A percentile compares a stretch with the other conserved stretches of the same genome.
Evolutionary conservation across 345 rosid species (phyloP).

Genomic region (Camelina neglecta): DNA sequence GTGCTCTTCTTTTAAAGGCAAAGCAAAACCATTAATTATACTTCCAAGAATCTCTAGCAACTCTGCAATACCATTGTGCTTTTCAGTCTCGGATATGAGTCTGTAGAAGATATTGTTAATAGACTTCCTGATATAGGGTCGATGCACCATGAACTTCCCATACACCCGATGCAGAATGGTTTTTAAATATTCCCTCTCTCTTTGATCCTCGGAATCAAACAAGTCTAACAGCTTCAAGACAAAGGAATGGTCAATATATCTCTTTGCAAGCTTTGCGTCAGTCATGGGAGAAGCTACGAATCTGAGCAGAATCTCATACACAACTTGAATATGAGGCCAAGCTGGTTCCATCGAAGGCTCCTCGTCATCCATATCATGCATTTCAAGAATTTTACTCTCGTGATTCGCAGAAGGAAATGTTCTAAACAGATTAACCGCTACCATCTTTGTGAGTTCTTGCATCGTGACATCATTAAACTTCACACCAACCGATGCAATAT

Average conservation of each 20-base stretch:
- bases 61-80: constrained; percentile 85
- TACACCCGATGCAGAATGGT: constrained; percentile 79
- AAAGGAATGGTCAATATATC: constrained; percentile 80
- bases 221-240: constrained; percentile 77
- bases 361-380: constrained; percentile 80
- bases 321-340: constrained; percentile 84
- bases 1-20: constrained; percentile 89
- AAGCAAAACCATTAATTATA: constrained; percentile 87
- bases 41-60: constrained; percentile 84
- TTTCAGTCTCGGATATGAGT: constrained; percentile 84
- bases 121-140: constrained; percentile 82
- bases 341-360: constrained; percentile 83
- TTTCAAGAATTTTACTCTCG: constrained; percentile 66
- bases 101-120: constrained; percentile 80
- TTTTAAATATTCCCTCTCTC: constrained; percentile 83
- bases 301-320: constrained; percentile 75
- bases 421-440: constrained; percentile 67
- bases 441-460: constrained; percentile 78
- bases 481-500: constrained; percentile 62
- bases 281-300: constrained; percentile 83
- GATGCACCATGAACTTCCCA: constrained; percentile 92
- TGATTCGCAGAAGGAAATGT: constrained; percentile 64
- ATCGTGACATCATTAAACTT: constrained; percentile 68
- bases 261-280: constrained; percentile 83
- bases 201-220: constrained; percentile 81